Base-by-base conservation (phyloP, 129 eudicot species). In the Tagetes erecta region DNA sequence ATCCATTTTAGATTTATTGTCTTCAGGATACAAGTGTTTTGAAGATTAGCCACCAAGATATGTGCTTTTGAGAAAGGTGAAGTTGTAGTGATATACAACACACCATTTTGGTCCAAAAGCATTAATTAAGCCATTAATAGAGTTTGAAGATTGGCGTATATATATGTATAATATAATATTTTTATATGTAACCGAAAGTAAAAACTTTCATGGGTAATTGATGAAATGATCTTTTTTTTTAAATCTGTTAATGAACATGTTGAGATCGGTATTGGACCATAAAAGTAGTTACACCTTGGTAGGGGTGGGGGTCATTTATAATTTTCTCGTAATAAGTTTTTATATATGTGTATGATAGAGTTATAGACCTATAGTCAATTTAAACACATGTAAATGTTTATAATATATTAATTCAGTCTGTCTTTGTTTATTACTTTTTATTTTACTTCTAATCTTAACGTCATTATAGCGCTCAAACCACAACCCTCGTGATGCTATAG, bases 31-130 rank as follows among this genome's bases (percentile, higher is more conserved):
- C 41, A 53, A 46, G 4, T 36, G 14, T 57, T 87, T 73, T 27
- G 10, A 75, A 62, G 67, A 74, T 65, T 37, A 36, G 7, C 57
- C 57, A 14, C 67, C 63, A 69, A 13, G 64, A 60, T 51, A 77
- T n/a, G 53, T 52, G 86, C 81, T 67, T 81, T 85, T 81, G 80
- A 55, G 70, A 67, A 68, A 8, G 84, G 88, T 80, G 86, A 89
- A 83, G 96, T 87, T 87, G 96, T 89, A 86, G 84, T 86, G 69
- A 84, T 72, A 81, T 79, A 79, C 92, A 87, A 83, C 96, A 89
- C 95, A 73, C 87, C 82, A 46, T 79, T 59, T 67, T 40, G 86
- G 73, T 37, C 49, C 71, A 36, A 84, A 81, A 85, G 93, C 93
- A 84, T 73, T 55, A 20, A 20, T 20, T 20, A 20, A 20, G 27